A percentile compares a stretch with the other conserved stretches of the same genome.
Evolutionary conservation across 805 yeast species (phyloP).

Genomic region (Yamadazyma laniorum): DNA sequence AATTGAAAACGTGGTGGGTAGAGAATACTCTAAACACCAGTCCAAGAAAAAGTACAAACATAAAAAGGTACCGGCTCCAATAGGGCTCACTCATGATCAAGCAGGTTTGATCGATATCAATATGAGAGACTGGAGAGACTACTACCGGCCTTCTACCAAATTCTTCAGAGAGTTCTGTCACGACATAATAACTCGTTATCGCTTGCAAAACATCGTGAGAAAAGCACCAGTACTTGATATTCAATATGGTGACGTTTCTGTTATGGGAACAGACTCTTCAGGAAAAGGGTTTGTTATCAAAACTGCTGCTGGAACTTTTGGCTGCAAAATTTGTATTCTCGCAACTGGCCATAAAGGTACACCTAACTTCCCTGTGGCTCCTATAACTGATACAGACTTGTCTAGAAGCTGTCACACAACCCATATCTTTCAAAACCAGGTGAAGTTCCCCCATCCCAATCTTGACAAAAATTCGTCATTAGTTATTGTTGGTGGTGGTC

Average conservation of each 20-base stretch:
- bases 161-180: constrained; percentile 40
- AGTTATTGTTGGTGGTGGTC: constrained; percentile 46
- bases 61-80: constrained; percentile 19
- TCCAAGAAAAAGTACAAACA: constrained; percentile 23
- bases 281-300: constrained; percentile 33
- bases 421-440: constrained; percentile 28
- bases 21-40: constrained; percentile 43
- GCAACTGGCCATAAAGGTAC: constrained; percentile 38
- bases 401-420: constrained; percentile 33
- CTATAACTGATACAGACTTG: constrained; percentile 20
- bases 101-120: constrained; percentile 41
- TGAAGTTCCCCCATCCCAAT: constrained; percentile 22
- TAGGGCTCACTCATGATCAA: constrained; percentile 23
- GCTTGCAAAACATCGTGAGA: constrained; percentile 24
- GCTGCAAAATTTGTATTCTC: constrained; percentile 32
- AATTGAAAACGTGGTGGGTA: constrained; percentile 44
- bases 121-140: constrained; percentile 44
- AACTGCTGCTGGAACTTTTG: constrained; percentile 32
- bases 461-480: constrained; percentile 13
- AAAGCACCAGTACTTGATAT: constrained; percentile 34
- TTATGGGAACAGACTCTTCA: constrained; percentile 20
- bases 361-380: constrained; percentile 31
- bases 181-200: constrained; percentile 32
- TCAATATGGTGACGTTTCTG: constrained; percentile 25
- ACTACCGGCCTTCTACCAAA: constrained; percentile 41